A percentile compares a stretch with the other conserved stretches of the same genome.
phyloP scores from a whole-genome alignment of 495 filamentous ascomycete genomes.

The Glutinoglossum americanum region DNA sequence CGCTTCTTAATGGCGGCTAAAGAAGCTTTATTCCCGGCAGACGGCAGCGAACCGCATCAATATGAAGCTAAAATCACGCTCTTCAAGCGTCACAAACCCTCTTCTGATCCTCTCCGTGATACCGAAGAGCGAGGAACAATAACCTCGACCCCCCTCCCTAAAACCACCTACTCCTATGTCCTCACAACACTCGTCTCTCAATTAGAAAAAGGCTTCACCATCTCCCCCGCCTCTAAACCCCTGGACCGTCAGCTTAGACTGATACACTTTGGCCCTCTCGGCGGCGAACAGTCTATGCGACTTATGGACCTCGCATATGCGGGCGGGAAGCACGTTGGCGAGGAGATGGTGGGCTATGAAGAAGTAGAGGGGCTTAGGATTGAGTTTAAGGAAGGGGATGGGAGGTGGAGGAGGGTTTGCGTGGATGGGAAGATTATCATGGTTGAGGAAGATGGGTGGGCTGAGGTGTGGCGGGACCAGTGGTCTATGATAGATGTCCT shows the following conservation, averaged over 20 bases:
- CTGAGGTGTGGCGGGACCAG: constrained; percentile 28
- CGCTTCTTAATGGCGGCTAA: constrained; percentile 69
- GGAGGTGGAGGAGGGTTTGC: constrained; percentile 65
- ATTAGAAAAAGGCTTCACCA: constrained; percentile 57
- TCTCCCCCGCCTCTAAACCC: constrained; percentile 46
- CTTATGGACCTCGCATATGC: constrained; percentile 60
- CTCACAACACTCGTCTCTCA: constrained; percentile 54
- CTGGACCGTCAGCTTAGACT: constrained; percentile 44
- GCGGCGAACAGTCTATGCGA: constrained; percentile 41
- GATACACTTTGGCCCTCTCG: constrained; percentile 47
- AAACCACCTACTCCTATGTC: constrained; percentile 41
- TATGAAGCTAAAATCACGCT: constrained; percentile 41
- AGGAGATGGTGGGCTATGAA: constrained; percentile 41
- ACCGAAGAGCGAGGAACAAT: not conserved
- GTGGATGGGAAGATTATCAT: constrained; percentile 72
- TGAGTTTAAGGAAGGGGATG: constrained; percentile 33
- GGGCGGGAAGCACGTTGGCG: constrained; percentile 44
- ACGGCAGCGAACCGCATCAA: constrained; percentile 40
- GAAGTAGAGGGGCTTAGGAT: constrained; percentile 39
- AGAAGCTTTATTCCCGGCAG: constrained; percentile 40
- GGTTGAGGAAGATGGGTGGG: constrained; percentile 46
- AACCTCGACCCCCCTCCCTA: not conserved
- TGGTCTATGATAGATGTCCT: not conserved
- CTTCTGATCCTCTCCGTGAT: constrained; percentile 6
- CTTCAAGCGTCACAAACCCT: constrained; percentile 3